Conservation (phyloP, 2,329 filamentous ascomycete species). For the Cercospora nicotianae region DNA sequence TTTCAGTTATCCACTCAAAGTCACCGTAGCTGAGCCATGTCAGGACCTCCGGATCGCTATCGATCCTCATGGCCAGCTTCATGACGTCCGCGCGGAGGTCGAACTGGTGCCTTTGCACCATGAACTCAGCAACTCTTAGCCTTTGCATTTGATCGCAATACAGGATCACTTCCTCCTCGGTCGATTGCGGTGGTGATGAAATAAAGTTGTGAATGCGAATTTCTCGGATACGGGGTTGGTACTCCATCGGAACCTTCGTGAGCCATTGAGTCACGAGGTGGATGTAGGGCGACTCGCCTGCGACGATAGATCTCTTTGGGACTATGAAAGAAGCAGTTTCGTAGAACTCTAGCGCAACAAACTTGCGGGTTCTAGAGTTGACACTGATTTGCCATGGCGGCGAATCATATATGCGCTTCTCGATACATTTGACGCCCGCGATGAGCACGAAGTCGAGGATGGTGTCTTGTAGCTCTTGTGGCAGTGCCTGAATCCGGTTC, state of each 20-base stretch:
- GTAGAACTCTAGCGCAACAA: background rate
- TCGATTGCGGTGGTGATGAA: no score
- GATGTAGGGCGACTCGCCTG: background rate
- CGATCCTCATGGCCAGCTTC: background rate
- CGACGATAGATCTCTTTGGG: background rate
- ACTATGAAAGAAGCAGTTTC: background rate
- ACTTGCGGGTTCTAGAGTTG: background rate
- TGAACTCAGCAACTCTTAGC: background rate
- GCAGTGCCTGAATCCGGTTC: background rate
- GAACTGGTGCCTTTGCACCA: background rate
- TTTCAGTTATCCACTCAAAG: no score
- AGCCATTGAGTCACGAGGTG: background rate
- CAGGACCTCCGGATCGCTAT: no score
- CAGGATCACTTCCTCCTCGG: background rate
- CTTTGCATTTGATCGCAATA: background rate
- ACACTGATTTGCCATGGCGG: background rate
- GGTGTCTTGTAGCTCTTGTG: background rate
- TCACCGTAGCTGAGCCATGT: no score
- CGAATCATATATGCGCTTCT: no score
- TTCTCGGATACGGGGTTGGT: no score
- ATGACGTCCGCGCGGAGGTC: background rate
- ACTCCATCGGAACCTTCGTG: background rate
- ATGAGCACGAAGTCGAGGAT: background rate
- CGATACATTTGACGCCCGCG: background rate
- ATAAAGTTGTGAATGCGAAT: no score